Evolutionary conservation across 1,139 yeast species (phyloP), one percentile per base, ranked within the genome.

Genomic region (Protomyces macrosporus): DNA sequence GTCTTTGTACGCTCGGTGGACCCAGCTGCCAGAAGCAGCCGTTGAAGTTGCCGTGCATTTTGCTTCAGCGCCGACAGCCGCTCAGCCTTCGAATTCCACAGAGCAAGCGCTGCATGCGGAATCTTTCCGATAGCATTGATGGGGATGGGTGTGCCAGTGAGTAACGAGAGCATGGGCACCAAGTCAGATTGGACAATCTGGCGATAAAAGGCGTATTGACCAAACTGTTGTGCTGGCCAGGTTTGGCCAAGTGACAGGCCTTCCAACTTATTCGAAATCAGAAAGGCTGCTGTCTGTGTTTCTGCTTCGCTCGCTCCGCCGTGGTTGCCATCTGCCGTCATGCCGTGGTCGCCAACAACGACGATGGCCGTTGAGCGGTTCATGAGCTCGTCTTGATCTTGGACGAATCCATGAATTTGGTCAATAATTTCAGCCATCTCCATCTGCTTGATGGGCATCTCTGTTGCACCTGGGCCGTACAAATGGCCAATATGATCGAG

Each of bases 401-500:
- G 69, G 3, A 82, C 72, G 6, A 78, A 75, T 0, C 76, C 72
- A 72, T 84, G 90, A 0, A 93, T 73, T 45, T 77, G 71, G 60
- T 79, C 68, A 6, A 90, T 77, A 1, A 93, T 81, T 0, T 66
- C 70, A 73, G 93, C 97, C 96, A 93, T 90, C 74, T 93, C 98
- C 6, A 65, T 66, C 68, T 90, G 98, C 70, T 93, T 93, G 0
- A 77, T 78, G 1, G 84, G 82, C 98, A 95, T 93, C 70, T 84
- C 86, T 0, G 80, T 75, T 5, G 97, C 89, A 3, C 77, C 71
- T 0, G 98, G 95, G 0, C 98, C 99, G 45, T 96, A 95, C 72
- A 90, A 91, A 74, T 95, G 98, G 0, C 99, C 98, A 70, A 95
- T 95, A 73, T 95, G 98, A 73, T 95, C 98, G 55, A 95, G 77